phyloP scores from a whole-genome alignment of 495 filamentous ascomycete genomes.

The Margaritispora aquatica region DNA sequence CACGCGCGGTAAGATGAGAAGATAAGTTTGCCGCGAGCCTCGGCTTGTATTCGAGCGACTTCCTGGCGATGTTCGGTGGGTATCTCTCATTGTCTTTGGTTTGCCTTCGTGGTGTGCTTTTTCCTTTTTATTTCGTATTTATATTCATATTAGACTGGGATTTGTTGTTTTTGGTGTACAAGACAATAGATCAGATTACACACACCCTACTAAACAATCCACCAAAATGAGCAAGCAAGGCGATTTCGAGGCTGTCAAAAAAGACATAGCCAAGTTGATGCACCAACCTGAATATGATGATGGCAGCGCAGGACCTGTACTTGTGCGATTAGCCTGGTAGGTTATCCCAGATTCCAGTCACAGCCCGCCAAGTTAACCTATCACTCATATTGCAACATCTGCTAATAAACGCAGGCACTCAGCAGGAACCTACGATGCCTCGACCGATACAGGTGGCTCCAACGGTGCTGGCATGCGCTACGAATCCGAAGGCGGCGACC shows the following conservation, averaged over 20 bases:
- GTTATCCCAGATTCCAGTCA: too few species aligned
- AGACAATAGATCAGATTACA: too few species aligned
- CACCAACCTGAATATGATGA: conserved; percentile 57
- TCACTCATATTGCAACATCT: conserved; percentile 7
- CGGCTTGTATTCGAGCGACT: conserved; percentile 11
- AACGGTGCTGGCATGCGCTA: conserved; percentile 63
- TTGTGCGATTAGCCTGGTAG: conserved; percentile 57
- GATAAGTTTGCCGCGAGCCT: conserved; percentile 12
- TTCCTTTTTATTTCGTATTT: neutral
- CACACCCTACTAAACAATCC: too few species aligned
- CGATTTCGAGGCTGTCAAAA: conserved; percentile 47
- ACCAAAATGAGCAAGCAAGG: conserved; percentile 21
- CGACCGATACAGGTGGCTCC: conserved; percentile 52
- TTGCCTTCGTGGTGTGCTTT: too few species aligned
- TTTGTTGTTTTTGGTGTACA: too few species aligned
- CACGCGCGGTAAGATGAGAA: conserved; percentile 10
- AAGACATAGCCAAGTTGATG: conserved; percentile 47
- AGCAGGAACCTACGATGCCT: conserved; percentile 52
- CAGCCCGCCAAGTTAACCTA: too few species aligned
- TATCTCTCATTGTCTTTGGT: conserved; percentile 7
- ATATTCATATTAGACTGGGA: too few species aligned
- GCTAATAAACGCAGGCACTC: conserved; percentile 40
- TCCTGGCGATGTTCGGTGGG: neutral
- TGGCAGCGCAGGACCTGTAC: conserved; percentile 54
- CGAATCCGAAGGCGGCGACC: conserved; percentile 56